Evolutionary conservation across 2,329 filamentous ascomycete genomes (phyloP), one percentile per base, ranked within the genome.

Genomic region (Hirsutella rhossiliensis): DNA sequence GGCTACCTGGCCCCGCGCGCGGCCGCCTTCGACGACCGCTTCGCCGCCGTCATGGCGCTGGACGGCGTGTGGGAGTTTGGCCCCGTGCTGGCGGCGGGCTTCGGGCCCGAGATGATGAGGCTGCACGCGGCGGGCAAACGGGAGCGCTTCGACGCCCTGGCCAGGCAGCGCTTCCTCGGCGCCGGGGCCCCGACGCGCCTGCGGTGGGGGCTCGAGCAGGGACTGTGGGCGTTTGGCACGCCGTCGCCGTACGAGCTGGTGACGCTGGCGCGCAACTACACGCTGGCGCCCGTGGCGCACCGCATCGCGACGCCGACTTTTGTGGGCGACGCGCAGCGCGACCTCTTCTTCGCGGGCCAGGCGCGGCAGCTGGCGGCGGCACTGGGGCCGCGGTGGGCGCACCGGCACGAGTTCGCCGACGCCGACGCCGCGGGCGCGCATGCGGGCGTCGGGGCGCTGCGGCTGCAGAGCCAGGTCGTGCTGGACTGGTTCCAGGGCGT

Each of bases 1-100:
- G 66, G 66, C 1, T 63, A 56, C 28, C 57, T 70, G 2, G 61
- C 57, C 5, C 53, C 61, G 3, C 61, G 65, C 1, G 67, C 66
- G 0, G 67, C 68, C 0, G 64, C 66, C 2, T 66, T 67, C 47
- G 68, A 72, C 42, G 62, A 59, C 44, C 65, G 67, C 6, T 52
- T 71, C 37, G 58, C 61, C 2, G 68, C 67, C 4, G 52, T 61
- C 5, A 52, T 68, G 40, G 55, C 59, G 30, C 55, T 66, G 23
- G 66, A 68, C 47, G 67, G 65, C 3, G 45, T 70, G 3, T 65
- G 53, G 47, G 55, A 62, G 43, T 49, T 58, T 52, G 48, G 55
- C 32, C 45, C 18, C 3, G 34, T 38, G 3, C 11, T 52, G 2
- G 34, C 32, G 30, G 7, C 17, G 7, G 32, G 31, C n/a, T 45